These are phyloP conservation scores for Lentinula raphanica DNA, from an alignment of 768 basidiomycete species.

Conservation along the genomic window DNA sequence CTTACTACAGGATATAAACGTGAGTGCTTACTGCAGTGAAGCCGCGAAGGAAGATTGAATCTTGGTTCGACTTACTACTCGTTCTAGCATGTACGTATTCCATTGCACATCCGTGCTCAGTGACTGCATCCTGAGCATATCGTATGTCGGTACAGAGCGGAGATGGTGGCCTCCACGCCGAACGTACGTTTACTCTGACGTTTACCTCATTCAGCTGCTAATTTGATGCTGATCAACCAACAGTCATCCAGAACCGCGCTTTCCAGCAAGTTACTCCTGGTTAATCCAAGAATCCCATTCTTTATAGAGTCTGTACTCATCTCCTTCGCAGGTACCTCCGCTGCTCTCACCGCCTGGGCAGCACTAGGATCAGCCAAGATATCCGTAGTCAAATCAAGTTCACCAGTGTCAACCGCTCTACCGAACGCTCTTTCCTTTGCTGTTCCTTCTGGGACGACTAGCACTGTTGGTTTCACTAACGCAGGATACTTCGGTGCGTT, in stretches of 20 bases:
- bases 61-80: not conserved
- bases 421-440: slow-evolving; percentile 58
- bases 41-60: not conserved
- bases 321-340: slow-evolving; percentile 32
- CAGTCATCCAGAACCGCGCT: slow-evolving; percentile 64
- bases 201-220: not conserved
- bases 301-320: not conserved
- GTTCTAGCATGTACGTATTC: slow-evolving; percentile 31
- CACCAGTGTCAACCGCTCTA: slow-evolving; percentile 51
- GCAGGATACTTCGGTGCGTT: slow-evolving; percentile 48
- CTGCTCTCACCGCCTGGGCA: slow-evolving; percentile 49
- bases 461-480: slow-evolving; percentile 51
- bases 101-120: not conserved
- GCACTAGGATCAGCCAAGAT: slow-evolving; percentile 40
- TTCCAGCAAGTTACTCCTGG: slow-evolving; percentile 61
- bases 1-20: slow-evolving; percentile 54
- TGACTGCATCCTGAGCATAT: not conserved
- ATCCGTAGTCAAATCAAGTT: slow-evolving; percentile 43
- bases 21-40: slow-evolving; percentile 24
- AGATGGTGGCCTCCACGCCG: slow-evolving; percentile 63
- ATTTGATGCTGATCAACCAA: not conserved
- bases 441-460: slow-evolving; percentile 34
- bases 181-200: slow-evolving; percentile 29
- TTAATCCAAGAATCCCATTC: slow-evolving; percentile 14
- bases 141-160: slow-evolving; percentile 39